Percentiles rank a stretch among this genome's conserved stretches.
Evolutionary conservation across 163 green algal species (phyloP).

Genomic region (Scenedesmus sp.): DNA sequence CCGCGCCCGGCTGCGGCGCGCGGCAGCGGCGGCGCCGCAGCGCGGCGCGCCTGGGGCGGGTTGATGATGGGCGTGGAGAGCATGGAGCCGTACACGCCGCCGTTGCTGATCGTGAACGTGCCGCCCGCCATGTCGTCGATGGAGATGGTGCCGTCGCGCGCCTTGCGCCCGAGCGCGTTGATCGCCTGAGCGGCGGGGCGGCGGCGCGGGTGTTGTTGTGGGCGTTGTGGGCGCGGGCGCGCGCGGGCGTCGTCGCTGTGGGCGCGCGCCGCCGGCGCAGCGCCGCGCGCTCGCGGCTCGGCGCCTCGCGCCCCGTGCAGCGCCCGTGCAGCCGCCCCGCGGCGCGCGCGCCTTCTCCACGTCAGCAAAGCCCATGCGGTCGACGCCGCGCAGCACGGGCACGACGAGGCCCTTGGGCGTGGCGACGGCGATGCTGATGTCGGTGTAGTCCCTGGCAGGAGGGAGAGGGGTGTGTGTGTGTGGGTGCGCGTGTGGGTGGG

Average conservation of each 20-base stretch:
- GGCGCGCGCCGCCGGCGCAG: no score
- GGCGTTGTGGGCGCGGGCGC: no score
- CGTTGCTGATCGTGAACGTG: constrained; percentile 99
- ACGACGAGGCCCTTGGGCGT: constrained; percentile 99
- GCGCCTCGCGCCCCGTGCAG: no score
- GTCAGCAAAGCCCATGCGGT: constrained; percentile 93
- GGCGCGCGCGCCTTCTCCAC: constrained; percentile 87
- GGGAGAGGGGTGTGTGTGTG: no score
- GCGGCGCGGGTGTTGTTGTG: neutral
- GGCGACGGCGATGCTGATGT: constrained; percentile 97
- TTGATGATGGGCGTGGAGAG: constrained; percentile 99
- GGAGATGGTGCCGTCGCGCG: constrained; percentile 91
- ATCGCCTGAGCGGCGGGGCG: constrained; percentile 76
- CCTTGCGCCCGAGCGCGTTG: constrained; percentile 92
- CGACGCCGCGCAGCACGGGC: constrained; percentile 91
- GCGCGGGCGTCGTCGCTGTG: no score
- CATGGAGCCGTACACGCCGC: constrained; percentile 96
- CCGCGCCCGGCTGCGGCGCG: no score
- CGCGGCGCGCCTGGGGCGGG: constrained; percentile 91
- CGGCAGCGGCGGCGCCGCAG: no score
- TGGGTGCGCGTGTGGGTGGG: no score
- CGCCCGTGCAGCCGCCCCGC: no score
- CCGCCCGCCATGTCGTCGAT: constrained; percentile 99
- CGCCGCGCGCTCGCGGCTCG: no score
- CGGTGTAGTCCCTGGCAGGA: constrained; percentile 92